Evolutionary conservation across 192 early-diverging fungal genomes (phyloP).

Genomic region (Dissophora globulifera): DNA sequence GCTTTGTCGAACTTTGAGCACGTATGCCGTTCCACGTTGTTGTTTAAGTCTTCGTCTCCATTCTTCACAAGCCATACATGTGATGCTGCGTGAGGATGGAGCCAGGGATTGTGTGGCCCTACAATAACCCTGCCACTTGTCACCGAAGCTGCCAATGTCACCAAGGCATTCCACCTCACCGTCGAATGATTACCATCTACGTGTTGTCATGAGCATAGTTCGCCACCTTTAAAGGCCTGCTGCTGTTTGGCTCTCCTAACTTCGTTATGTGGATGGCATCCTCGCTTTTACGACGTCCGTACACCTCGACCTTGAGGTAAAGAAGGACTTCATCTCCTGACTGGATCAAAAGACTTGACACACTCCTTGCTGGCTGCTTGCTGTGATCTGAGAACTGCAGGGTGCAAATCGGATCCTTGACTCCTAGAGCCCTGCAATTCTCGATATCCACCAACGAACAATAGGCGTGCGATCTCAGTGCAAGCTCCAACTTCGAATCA

Average conservation of each 20-base stretch:
- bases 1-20: slow-evolving; percentile 14
- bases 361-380: slow-evolving; percentile 14
- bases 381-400: slow-evolving; percentile 24
- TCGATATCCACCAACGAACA: slow-evolving; percentile 24
- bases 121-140: slow-evolving; percentile 20
- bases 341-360: slow-evolving; percentile 19
- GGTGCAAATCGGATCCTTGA: slow-evolving; percentile 17
- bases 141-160: slow-evolving; percentile 13
- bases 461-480: slow-evolving; percentile 18
- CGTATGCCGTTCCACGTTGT: slow-evolving; percentile 14
- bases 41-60: slow-evolving; percentile 12
- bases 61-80: slow-evolving; percentile 13
- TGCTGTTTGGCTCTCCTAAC: slow-evolving; percentile 6
- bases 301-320: slow-evolving; percentile 26
- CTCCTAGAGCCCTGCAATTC: slow-evolving; percentile 16
- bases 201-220: slow-evolving; percentile 6
- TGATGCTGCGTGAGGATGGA: slow-evolving; percentile 13
- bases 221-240: slow-evolving; percentile 18
- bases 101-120: slow-evolving; percentile 9
- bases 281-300: slow-evolving; percentile 15
- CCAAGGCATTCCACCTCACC: slow-evolving; percentile 18
- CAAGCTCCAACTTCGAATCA: slow-evolving; percentile 17
- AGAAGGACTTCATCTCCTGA: slow-evolving; percentile 24
- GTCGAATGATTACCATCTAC: slow-evolving; percentile 8
- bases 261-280: slow-evolving; percentile 9